Percentiles rank a stretch among this genome's conserved stretches.
Evolutionary conservation across 2,329 filamentous ascomycete genomes (phyloP).

Genomic region (Talaromyces sp.): DNA sequence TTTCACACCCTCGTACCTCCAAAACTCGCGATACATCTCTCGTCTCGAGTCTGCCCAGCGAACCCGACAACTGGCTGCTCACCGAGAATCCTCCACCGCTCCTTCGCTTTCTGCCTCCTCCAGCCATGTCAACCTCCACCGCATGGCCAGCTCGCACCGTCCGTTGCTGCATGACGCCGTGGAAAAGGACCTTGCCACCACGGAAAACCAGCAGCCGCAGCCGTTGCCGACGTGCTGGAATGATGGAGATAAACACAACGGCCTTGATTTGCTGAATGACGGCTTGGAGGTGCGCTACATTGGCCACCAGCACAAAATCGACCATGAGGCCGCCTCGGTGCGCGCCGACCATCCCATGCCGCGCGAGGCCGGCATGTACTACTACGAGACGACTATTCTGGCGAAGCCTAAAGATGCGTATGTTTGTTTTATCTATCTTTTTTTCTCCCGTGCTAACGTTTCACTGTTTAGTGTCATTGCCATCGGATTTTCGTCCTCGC

Average conservation of each 20-base stretch:
- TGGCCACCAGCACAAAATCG: slow-evolving; percentile 53
- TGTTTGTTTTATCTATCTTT: slow-evolving; percentile 18
- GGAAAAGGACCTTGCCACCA: slow-evolving; percentile 61
- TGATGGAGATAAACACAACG: slow-evolving; percentile 66
- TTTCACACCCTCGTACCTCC: slow-evolving; percentile 81
- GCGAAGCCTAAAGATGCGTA: slow-evolving; percentile 66
- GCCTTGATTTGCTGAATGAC: slow-evolving; percentile 69
- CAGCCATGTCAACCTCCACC: slow-evolving; percentile 55
- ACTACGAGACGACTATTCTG: slow-evolving; percentile 72
- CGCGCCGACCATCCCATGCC: slow-evolving; percentile 85
- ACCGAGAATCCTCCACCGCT: slow-evolving; percentile 48
- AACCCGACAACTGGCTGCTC: slow-evolving; percentile 51
- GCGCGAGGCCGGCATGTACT: slow-evolving; percentile 86
- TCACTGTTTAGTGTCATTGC: slow-evolving; percentile 37
- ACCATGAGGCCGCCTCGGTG: slow-evolving; percentile 75
- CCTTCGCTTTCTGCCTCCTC: slow-evolving; percentile 48
- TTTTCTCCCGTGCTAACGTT: background rate
- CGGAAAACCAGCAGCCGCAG: slow-evolving; percentile 58
- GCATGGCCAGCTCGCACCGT: slow-evolving; percentile 61
- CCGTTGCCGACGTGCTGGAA: slow-evolving; percentile 82
- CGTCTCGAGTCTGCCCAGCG: slow-evolving; percentile 67
- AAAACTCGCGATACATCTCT: slow-evolving; percentile 71
- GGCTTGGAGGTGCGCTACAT: slow-evolving; percentile 66
- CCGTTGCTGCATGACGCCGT: slow-evolving; percentile 81
- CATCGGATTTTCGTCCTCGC: slow-evolving; percentile 57